Conservation (phyloP, 1,139 yeast genomes). For the Sugiyamaella japonica region DNA sequence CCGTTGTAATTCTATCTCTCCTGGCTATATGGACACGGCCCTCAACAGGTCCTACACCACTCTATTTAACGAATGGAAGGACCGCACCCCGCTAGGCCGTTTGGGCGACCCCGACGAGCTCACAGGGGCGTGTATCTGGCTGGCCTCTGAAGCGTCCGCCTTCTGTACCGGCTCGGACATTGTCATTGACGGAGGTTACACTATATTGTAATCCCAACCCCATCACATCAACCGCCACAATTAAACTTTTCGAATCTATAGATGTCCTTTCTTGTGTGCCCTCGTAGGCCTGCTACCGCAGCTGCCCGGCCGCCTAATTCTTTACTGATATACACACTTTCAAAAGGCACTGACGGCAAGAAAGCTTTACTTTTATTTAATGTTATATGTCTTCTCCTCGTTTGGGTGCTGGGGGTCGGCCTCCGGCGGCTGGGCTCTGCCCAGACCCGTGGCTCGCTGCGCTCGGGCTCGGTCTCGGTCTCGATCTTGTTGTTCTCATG, state of each 20-base stretch:
- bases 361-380: constrained; percentile 7
- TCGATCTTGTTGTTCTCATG: too few relatives aligned
- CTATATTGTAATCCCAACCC: constrained; percentile 35
- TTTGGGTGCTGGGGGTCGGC: not conserved
- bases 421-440: constrained; percentile 15
- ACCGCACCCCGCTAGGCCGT: constrained; percentile 66
- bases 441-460: constrained; percentile 6
- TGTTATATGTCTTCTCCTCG: constrained; percentile 5
- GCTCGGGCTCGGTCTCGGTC: too few relatives aligned
- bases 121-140: constrained; percentile 67
- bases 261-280: constrained; percentile 6
- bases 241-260: constrained; percentile 1
- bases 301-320: not conserved
- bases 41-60: constrained; percentile 52
- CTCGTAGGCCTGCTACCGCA: not conserved
- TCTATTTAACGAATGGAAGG: constrained; percentile 54
- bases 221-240: not conserved
- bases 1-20: constrained; percentile 56
- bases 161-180: constrained; percentile 68
- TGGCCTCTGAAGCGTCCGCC: constrained; percentile 62
- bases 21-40: constrained; percentile 61
- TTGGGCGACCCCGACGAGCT: constrained; percentile 67
- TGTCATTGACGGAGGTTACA: constrained; percentile 70
- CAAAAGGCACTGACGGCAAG: constrained; percentile 11
- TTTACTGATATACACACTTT: not conserved